Evolutionary conservation across 495 filamentous ascomycete species (phyloP).

Genomic region (Xylaria acuta): DNA sequence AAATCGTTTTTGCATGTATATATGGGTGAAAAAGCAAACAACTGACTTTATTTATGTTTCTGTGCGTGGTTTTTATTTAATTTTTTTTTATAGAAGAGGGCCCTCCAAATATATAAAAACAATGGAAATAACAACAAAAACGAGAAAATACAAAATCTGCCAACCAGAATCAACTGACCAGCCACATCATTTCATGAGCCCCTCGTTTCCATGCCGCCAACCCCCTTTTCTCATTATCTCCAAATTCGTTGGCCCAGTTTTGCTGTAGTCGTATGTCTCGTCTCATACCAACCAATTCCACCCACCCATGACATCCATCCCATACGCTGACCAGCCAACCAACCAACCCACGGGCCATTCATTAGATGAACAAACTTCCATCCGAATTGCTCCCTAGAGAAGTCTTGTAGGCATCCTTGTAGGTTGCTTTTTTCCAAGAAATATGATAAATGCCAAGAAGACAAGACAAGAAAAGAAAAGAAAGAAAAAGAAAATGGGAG

Average conservation of each 20-base stretch:
- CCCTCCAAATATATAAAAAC: neutral
- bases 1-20: neutral
- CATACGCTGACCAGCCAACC: neutral
- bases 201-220: slow-evolving; percentile 11
- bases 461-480: neutral
- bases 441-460: neutral
- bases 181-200: neutral
- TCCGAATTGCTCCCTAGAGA: neutral
- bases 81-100: too few relatives aligned
- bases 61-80: neutral
- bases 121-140: neutral
- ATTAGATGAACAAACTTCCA: neutral
- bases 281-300: neutral
- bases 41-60: neutral
- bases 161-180: neutral
- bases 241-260: neutral
- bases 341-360: neutral
- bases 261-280: neutral
- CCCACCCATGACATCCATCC: neutral
- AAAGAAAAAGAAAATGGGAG: neutral
- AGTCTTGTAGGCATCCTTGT: neutral
- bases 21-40: neutral
- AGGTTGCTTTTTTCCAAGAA: neutral
- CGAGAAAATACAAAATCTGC: neutral
- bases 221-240: neutral